Evolutionary conservation across 2,329 filamentous ascomycete genomes (phyloP), one percentile per base, ranked within the genome.

Genomic region (Dactylellina leptospora): DNA sequence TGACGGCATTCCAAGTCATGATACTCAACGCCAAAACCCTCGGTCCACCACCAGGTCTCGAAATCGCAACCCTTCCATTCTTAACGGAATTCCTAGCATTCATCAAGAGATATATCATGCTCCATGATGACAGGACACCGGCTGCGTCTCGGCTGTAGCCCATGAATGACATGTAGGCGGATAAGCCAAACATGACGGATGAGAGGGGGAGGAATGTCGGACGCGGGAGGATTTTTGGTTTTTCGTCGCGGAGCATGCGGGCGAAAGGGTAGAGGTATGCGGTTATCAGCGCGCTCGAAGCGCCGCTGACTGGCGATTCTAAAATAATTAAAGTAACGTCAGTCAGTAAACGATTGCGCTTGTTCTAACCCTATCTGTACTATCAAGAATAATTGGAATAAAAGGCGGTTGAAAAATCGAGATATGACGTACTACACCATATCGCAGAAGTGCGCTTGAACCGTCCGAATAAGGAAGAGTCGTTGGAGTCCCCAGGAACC

Each of bases 41-140:
- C 53, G 28, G 28, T n/a, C 68, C 68, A 1, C 68, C 68, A 25
- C 68, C 68, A 10, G 59, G 59, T 36, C 59, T 44, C 28, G 33
- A 42, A 8, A 72, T 33, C 36, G 59, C 68, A 16, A 72, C 50
- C 16, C 53, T 51, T 8, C 59, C 68, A 28, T 40, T 59, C 45
- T 47, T 60, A 5, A 11, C 23, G 2, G 56, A 55, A 25, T 55
- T 64, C 13, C 59, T 33, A 8, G 36, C 71, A 23, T 75, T 76
- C 54, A 76, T 72, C n/a, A 76, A 51, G 23, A 76, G 48, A 50
- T 76, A 76, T n/a, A 76, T 70, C 42, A 75, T 71, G 42, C 75
- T 76, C 75, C 75, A 76, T 20, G 74, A 74, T 3, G 74, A 73
- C 3, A 75, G 73, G 13, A 71, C 56, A 40, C 75, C 75, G 9